phyloP scores from a whole-genome alignment of 2,329 filamentous ascomycete genomes.

The Microcyclospora pomicola region DNA sequence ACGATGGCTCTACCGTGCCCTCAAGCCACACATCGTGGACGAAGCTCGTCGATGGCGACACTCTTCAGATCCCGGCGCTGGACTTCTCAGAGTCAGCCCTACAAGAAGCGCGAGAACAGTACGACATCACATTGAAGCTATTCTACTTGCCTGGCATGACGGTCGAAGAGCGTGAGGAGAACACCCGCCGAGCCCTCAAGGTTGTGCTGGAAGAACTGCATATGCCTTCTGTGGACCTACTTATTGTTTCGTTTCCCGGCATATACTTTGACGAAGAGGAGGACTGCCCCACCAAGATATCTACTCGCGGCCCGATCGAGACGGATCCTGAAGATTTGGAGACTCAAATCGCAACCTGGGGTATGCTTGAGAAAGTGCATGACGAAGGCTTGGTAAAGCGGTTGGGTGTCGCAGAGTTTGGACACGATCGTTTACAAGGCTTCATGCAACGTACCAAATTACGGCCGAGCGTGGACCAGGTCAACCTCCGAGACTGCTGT shows the following conservation, averaged over 20 bases:
- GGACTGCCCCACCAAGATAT: conserved; percentile 49
- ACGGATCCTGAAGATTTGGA: conserved; percentile 44
- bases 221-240: conserved; percentile 62
- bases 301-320: conserved; percentile 24
- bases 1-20: conserved; percentile 11
- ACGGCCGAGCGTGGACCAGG: conserved; percentile 77
- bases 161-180: conserved; percentile 40
- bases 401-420: conserved; percentile 84
- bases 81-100: conserved; percentile 59
- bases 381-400: conserved; percentile 55
- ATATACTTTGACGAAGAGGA: conserved; percentile 89
- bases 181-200: conserved; percentile 65
- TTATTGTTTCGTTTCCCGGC: conserved; percentile 86
- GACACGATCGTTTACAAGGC: conserved; percentile 63
- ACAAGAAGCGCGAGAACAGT: conserved; percentile 66
- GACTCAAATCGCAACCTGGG: conserved; percentile 53
- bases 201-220: conserved; percentile 70
- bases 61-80: conserved; percentile 51
- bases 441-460: conserved; percentile 61
- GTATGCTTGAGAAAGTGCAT: conserved; percentile 58
- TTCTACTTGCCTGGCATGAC: conserved; percentile 64
- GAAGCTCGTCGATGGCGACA: conserved; percentile 41
- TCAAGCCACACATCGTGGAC: conserved; percentile 50
- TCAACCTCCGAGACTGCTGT: conserved; percentile 92
- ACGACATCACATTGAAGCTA: conserved; percentile 90